Percentiles rank a stretch among this genome's conserved stretches.
phyloP scores from a whole-genome alignment of 768 basidiomycete genomes.

The Panaeolus cyanescens region DNA sequence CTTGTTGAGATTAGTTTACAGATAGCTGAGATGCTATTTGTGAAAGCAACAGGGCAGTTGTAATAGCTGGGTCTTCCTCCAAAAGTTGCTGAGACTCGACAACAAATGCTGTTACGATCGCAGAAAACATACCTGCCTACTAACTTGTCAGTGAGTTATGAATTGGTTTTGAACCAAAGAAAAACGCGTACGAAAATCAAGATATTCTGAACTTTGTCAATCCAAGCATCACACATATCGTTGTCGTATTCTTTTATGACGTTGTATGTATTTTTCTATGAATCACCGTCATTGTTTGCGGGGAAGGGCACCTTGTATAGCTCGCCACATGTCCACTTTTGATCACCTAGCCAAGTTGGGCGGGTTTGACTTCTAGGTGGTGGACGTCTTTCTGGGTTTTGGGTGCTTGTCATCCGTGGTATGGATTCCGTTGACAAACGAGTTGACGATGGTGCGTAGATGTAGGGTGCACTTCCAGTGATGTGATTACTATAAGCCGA shows the following conservation, averaged over 20 bases:
- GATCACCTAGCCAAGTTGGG: neutral
- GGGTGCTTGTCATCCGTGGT: neutral
- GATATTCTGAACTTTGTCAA: constrained; percentile 19
- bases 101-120: constrained; percentile 19
- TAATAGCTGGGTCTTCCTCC: constrained; percentile 8
- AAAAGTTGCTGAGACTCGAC: constrained; percentile 18
- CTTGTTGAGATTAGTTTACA: neutral
- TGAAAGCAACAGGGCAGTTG: constrained; percentile 13
- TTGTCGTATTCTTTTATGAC: constrained; percentile 4
- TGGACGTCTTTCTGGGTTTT: neutral
- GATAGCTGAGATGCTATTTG: neutral
- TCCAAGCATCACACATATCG: constrained; percentile 12
- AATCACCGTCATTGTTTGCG: constrained; percentile 12
- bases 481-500: neutral
- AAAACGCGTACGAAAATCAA: constrained; percentile 20
- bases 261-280: constrained; percentile 13
- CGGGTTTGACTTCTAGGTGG: neutral
- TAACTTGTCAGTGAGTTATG: neutral
- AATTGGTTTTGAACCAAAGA: neutral
- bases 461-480: neutral
- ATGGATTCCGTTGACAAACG: neutral
- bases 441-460: neutral
- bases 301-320: constrained; percentile 9
- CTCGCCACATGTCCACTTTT: neutral
- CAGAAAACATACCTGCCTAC: constrained; percentile 23